These are phyloP conservation scores for Kalaharituber pfeilii DNA, from an alignment of 2,329 filamentous ascomycete genomes.

Conservation along the genomic window DNA sequence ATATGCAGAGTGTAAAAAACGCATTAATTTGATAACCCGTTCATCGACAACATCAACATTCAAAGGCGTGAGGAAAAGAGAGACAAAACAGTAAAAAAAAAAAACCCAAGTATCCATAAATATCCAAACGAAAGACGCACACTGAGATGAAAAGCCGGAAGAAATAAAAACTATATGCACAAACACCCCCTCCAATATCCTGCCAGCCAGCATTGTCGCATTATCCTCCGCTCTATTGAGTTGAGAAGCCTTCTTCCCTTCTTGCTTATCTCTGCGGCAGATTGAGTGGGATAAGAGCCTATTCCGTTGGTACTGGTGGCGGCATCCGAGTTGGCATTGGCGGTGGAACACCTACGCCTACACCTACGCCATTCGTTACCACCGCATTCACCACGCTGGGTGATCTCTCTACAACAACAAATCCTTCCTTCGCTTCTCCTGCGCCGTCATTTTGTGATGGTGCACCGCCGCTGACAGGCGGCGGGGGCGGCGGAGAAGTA, in stretches of 20 bases:
- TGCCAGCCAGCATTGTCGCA: no score
- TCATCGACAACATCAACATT: no score
- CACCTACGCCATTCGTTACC: no score
- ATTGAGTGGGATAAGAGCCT: no score
- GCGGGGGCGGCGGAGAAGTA: neutral
- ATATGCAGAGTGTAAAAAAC: no score
- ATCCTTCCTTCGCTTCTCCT: slow-evolving; percentile 10
- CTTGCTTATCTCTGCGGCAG: no score
- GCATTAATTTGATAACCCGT: no score
- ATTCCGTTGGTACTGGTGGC: neutral
- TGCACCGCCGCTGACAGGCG: neutral
- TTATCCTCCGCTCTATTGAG: no score
- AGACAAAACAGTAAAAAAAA: neutral
- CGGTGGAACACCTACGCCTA: neutral
- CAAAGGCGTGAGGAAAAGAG: neutral
- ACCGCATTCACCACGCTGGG: slow-evolving; percentile 6
- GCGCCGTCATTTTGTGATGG: slow-evolving; percentile 1
- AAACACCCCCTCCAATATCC: neutral
- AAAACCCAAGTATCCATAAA: neutral
- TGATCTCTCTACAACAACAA: slow-evolving; percentile 14
- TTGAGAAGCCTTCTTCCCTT: no score
- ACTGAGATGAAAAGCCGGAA: neutral
- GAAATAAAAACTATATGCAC: neutral
- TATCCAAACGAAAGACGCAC: neutral
- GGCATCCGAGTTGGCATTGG: neutral